A percentile compares a stretch with the other conserved stretches of the same genome.
Evolutionary conservation across 176 grass and related monocot genomes (phyloP).

Genomic region (Aegilops sharonensis): DNA sequence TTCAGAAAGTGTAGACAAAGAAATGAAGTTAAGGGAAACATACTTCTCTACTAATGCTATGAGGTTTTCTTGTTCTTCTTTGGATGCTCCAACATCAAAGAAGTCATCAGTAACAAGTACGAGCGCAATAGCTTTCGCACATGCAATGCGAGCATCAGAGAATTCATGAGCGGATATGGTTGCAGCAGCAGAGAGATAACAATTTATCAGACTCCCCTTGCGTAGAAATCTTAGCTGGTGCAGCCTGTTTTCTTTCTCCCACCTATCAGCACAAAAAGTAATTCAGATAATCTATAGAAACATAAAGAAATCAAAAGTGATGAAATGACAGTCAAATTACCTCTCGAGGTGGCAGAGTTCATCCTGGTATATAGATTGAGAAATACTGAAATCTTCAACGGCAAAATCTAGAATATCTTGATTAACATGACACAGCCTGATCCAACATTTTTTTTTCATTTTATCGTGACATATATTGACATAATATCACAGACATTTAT

Average conservation of each 20-base stretch:
- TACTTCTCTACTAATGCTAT: constrained; percentile 66
- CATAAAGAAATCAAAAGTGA: background rate
- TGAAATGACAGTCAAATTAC: constrained; percentile 3
- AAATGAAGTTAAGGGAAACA: background rate
- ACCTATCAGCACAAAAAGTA: constrained; percentile 26
- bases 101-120: constrained; percentile 71
- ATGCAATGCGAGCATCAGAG: constrained; percentile 58
- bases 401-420: constrained; percentile 47
- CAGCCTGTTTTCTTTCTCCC: constrained; percentile 60
- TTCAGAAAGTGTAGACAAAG: background rate
- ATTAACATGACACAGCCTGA: constrained; percentile 31
- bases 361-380: constrained; percentile 47
- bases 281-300: background rate
- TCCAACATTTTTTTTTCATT: constrained; percentile 8
- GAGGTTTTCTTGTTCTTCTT: constrained; percentile 65
- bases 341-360: constrained; percentile 58
- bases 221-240: constrained; percentile 70
- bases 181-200: constrained; percentile 69
- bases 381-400: constrained; percentile 40
- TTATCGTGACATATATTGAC: background rate
- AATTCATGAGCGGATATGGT: constrained; percentile 57
- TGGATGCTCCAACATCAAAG: constrained; percentile 78
- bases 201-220: constrained; percentile 46
- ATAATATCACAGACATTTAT: too few relatives aligned
- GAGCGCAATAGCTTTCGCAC: constrained; percentile 55